Evolutionary conservation across 2,329 filamentous ascomycete species (phyloP), one percentile per base, ranked within the genome.

Genomic region (Neurospora sp.): DNA sequence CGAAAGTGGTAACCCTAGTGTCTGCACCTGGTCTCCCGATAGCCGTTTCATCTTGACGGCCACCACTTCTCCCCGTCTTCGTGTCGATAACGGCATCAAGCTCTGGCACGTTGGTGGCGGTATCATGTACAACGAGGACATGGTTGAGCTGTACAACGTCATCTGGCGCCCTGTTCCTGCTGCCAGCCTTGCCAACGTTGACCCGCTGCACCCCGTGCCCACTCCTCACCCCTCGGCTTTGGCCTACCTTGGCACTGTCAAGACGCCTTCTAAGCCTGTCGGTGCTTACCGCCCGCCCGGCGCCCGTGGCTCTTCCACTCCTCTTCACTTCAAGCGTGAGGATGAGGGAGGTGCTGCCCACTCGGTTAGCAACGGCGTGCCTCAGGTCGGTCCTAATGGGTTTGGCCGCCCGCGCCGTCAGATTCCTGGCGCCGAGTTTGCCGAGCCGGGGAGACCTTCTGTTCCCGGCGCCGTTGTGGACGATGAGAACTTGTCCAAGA

Each of bases 11-110:
- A 99, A 97, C 81, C 92, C 96, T 68, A 97, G 93, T 78, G 91
- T 97, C 72, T 99, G 96, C 83, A 90, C 96, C 78, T 99, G 96
- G 96, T 97, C 93, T 77, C 93, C 96, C 6, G 96, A 99, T 80
- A 96, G 95, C 76, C 92, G 91, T 77, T 96, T 94, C 80, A 94
- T 99, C 78, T 87, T 99, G 84, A 98, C 96, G 57, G 96, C 96
- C n/a, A 99, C 95, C 23, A 98, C 95, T 15, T 97, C 93, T 74
- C 96, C 96, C 5, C 91, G 96, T 73, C 88, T 99, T 70, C 91
- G 96, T 75, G 96, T 99, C 62, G 96, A 99, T 83, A 99, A 99
- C 77, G 96, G 95, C 71, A 87, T 99, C 75, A 94, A 94, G 79
- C 87, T 99, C 76, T 99, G 94, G 92, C 95, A 99, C 80, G 91